Evolutionary conservation across 2,329 filamentous ascomycete species (phyloP).

Genomic region (Albophoma yamanashiensis): DNA sequence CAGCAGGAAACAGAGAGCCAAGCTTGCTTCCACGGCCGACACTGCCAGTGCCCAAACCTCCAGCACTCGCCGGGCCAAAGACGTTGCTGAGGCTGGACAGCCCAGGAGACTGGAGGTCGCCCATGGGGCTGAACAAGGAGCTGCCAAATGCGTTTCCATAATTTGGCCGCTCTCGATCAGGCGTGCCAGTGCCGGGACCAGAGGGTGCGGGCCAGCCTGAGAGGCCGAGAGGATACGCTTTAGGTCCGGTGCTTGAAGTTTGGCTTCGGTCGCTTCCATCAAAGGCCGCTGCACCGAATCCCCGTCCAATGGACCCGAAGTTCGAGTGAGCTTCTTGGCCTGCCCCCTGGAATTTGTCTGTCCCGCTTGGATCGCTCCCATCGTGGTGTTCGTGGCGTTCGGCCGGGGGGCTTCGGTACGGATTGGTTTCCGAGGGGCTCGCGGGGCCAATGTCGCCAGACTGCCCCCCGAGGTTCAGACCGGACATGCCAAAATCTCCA

Average conservation of each 20-base stretch:
- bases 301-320: conserved; percentile 45
- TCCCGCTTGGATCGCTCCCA: conserved; percentile 41
- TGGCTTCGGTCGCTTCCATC: conserved; percentile 84
- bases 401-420: conserved; percentile 81
- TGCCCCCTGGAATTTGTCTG: conserved; percentile 35
- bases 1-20: conserved; percentile 74
- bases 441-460: conserved; percentile 57
- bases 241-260: conserved; percentile 77
- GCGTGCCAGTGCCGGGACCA: conserved; percentile 50
- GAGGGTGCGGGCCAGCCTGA: conserved; percentile 51
- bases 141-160: conserved; percentile 59
- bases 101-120: conserved; percentile 67
- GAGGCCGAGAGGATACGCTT: conserved; percentile 58
- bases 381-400: conserved; percentile 59
- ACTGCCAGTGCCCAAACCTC: conserved; percentile 48
- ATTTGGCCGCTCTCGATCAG: conserved; percentile 51
- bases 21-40: conserved; percentile 72
- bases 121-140: conserved; percentile 67
- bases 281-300: conserved; percentile 38
- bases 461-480: conserved; percentile 45
- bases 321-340: conserved; percentile 26
- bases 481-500: conserved; percentile 52
- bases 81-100: conserved; percentile 57
- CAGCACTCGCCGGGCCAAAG: conserved; percentile 53
- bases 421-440: conserved; percentile 92